These are phyloP conservation scores for Aspergillus sp. DNA, from an alignment of 2,329 filamentous ascomycete species.

Conservation along the genomic window DNA sequence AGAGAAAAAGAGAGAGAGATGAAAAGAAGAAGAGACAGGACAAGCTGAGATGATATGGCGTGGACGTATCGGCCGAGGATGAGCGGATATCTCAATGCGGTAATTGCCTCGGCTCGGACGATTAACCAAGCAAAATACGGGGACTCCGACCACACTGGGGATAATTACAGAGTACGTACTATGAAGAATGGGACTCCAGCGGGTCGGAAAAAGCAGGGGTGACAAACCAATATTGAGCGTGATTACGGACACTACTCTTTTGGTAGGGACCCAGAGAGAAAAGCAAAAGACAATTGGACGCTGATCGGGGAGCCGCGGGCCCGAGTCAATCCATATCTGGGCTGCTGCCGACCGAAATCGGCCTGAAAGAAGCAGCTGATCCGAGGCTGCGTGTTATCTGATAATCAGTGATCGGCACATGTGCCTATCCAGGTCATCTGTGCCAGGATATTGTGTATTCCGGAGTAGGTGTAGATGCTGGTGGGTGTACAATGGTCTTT, in stretches of 20 bases:
- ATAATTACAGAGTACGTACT: too few relatives aligned
- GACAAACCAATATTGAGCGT: too few relatives aligned
- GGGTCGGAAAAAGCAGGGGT: neutral
- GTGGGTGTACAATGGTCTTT: too few relatives aligned
- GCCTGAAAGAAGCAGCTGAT: neutral
- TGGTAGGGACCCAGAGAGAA: too few relatives aligned
- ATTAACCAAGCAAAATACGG: neutral
- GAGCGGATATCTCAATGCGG: slow-evolving; percentile 15
- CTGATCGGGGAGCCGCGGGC: neutral
- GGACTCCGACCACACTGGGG: too few relatives aligned
- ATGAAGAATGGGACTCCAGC: neutral
- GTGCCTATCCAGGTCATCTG: neutral
- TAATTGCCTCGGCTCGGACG: slow-evolving; percentile 14
- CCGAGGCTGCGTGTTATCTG: slow-evolving; percentile 1
- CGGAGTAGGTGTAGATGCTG: too few relatives aligned
- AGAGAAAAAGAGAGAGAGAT: neutral
- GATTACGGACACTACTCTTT: too few relatives aligned
- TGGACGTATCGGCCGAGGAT: slow-evolving; percentile 12
- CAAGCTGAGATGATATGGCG: slow-evolving; percentile 3
- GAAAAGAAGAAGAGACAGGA: slow-evolving; percentile 7
- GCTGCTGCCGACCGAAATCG: neutral
- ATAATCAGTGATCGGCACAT: neutral
- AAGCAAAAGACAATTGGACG: too few relatives aligned
- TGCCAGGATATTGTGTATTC: neutral
- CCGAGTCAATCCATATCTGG: neutral